A percentile compares a stretch with the other conserved stretches of the same genome.
phyloP scores from a whole-genome alignment of 257 asterid species.

The Cynanchum wilfordii region DNA sequence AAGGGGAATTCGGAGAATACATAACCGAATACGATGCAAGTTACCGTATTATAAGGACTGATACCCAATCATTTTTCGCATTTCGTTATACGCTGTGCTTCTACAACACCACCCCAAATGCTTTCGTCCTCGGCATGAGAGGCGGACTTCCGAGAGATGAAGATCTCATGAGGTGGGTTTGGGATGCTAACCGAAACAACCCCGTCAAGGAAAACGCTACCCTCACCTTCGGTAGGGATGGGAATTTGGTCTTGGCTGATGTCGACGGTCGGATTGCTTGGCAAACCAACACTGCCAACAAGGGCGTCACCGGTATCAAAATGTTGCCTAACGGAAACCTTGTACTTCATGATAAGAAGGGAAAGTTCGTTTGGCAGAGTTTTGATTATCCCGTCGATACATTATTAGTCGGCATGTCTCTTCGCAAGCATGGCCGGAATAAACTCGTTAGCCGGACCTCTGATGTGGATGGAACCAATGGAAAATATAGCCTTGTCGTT shows the following conservation, averaged over 20 bases:
- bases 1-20: slow-evolving; percentile 2
- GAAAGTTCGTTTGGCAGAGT: slow-evolving; percentile 21
- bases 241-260: slow-evolving; percentile 17
- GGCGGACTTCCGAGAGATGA: slow-evolving; percentile 6
- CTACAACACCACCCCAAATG: slow-evolving; percentile 20
- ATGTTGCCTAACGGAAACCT: slow-evolving; percentile 22
- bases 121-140: slow-evolving; percentile 13
- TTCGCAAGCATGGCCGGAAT: neutral
- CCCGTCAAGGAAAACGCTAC: slow-evolving; percentile 23
- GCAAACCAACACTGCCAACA: slow-evolving; percentile 18
- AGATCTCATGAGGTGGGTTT: slow-evolving; percentile 20
- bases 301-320: slow-evolving; percentile 14
- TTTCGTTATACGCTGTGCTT: slow-evolving; percentile 11
- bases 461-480: slow-evolving; percentile 9
- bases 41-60: slow-evolving; percentile 3
- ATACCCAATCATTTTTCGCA: neutral
- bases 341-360: slow-evolving; percentile 15
- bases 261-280: slow-evolving; percentile 17
- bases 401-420: slow-evolving; percentile 14
- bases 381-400: slow-evolving; percentile 27
- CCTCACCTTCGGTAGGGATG: slow-evolving; percentile 14
- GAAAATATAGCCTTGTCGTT: slow-evolving; percentile 17
- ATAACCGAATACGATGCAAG: slow-evolving; percentile 16
- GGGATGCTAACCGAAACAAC: slow-evolving; percentile 24
- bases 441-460: slow-evolving; percentile 21